phyloP scores from a whole-genome alignment of 768 basidiomycete species.

The Artomyces pyxidatus region DNA sequence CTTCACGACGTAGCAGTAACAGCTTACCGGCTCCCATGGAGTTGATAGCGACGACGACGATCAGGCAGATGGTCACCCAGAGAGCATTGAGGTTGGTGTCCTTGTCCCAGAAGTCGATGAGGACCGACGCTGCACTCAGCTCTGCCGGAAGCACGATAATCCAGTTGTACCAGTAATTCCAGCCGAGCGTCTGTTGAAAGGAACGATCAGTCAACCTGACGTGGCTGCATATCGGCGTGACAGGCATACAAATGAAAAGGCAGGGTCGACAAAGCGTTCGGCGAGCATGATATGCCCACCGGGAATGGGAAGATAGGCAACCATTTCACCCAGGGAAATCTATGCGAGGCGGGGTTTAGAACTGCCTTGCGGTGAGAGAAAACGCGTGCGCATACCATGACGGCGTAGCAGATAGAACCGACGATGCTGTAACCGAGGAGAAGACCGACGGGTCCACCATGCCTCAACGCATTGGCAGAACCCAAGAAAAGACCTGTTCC shows the following conservation, averaged over 20 bases:
- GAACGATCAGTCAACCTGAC: neutral
- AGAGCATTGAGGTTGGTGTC: conserved; percentile 52
- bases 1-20: too few species aligned
- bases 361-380: neutral
- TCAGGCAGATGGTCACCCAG: conserved; percentile 73
- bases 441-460: conserved; percentile 69
- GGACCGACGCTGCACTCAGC: conserved; percentile 63
- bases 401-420: conserved; percentile 60
- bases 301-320: conserved; percentile 69
- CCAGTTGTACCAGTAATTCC: conserved; percentile 58
- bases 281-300: conserved; percentile 78
- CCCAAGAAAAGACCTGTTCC: conserved; percentile 31
- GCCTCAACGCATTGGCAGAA: conserved; percentile 38
- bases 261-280: conserved; percentile 75
- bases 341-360: conserved; percentile 15
- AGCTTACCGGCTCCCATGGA: conserved; percentile 11
- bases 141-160: conserved; percentile 64
- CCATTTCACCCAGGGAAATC: conserved; percentile 68
- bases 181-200: conserved; percentile 28
- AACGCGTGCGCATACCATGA: conserved; percentile 44
- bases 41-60: conserved; percentile 47
- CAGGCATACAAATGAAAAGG: conserved; percentile 43
- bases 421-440: conserved; percentile 61
- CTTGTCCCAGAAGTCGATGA: conserved; percentile 68
- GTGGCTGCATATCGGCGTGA: neutral